Conservation (phyloP, 768 basidiomycete species). For the Termitomyces sp. region DNA sequence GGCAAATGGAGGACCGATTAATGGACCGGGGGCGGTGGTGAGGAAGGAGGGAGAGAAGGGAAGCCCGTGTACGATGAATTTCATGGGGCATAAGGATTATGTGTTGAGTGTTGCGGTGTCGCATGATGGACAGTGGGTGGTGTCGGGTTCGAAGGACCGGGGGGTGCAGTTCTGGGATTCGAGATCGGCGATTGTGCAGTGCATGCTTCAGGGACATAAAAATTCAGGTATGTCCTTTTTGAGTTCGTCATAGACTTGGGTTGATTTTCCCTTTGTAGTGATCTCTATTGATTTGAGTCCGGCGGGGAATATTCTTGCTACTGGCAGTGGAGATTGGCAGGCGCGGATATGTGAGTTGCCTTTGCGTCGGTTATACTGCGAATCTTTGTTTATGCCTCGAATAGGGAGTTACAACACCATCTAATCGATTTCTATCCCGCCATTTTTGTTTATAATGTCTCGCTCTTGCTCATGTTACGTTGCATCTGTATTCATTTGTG, state of each 20-base stretch:
- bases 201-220: slow-evolving; percentile 83
- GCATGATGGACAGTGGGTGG: slow-evolving; percentile 91
- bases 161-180: slow-evolving; percentile 95
- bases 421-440: not conserved
- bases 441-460: not conserved
- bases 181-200: slow-evolving; percentile 72
- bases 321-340: slow-evolving; percentile 54
- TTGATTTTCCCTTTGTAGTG: slow-evolving; percentile 26
- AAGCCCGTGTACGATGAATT: slow-evolving; percentile 72
- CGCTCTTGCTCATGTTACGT: slow-evolving; percentile 3
- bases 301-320: slow-evolving; percentile 44
- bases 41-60: slow-evolving; percentile 53
- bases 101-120: slow-evolving; percentile 70
- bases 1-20: slow-evolving; percentile 41
- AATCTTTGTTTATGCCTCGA: not conserved
- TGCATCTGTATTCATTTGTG: slow-evolving; percentile 3
- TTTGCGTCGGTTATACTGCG: not conserved
- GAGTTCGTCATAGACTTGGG: not conserved
- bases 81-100: slow-evolving; percentile 85
- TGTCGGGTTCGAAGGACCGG: slow-evolving; percentile 92
- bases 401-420: slow-evolving; percentile 20
- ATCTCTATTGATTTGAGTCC: slow-evolving; percentile 52
- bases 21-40: slow-evolving; percentile 19
- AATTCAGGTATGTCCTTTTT: slow-evolving; percentile 43
- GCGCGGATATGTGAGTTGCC: slow-evolving; percentile 50